Percentiles rank a stretch among this genome's conserved stretches.
phyloP scores from a whole-genome alignment of 2,329 filamentous ascomycete genomes.

The Fusarium pseudoanthophilum region DNA sequence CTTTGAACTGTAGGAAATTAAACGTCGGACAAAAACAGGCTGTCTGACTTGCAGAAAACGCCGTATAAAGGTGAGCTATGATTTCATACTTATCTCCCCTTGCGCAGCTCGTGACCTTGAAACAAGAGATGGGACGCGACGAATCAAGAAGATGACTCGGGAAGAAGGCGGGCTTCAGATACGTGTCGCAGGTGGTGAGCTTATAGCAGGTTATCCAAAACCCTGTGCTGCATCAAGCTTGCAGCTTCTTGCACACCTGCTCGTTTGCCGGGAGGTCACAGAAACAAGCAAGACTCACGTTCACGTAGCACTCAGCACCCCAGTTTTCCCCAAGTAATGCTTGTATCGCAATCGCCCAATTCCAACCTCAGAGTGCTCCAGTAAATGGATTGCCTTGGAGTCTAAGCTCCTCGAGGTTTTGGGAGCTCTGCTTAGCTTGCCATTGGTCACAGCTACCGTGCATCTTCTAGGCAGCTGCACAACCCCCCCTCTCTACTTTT shows the following conservation, averaged over 20 bases:
- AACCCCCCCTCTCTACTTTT: slow-evolving; percentile 23
- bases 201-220: slow-evolving; percentile 19
- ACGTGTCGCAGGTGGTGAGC: slow-evolving; percentile 17
- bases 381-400: slow-evolving; percentile 3
- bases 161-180: slow-evolving; percentile 22
- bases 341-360: slow-evolving; percentile 16
- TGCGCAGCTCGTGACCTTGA: slow-evolving; percentile 11
- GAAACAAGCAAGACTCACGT: slow-evolving; percentile 35
- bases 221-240: slow-evolving; percentile 35
- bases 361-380: not conserved
- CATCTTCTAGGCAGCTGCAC: slow-evolving; percentile 21
- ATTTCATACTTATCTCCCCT: slow-evolving; percentile 38
- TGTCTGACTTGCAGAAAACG: slow-evolving; percentile 71
- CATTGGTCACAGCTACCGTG: slow-evolving; percentile 29
- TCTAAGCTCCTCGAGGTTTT: slow-evolving; percentile 13
- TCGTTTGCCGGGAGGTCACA: slow-evolving; percentile 31
- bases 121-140: slow-evolving; percentile 19
- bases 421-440: slow-evolving; percentile 26
- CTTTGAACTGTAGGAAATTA: slow-evolving; percentile 63
- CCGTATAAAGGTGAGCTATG: slow-evolving; percentile 67
- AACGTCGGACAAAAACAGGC: slow-evolving; percentile 71
- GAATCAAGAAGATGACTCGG: slow-evolving; percentile 19
- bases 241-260: slow-evolving; percentile 31
- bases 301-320: slow-evolving; percentile 40
- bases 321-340: slow-evolving; percentile 34